These are phyloP conservation scores for Suillus discolor DNA, from an alignment of 768 basidiomycete species.

Conservation along the genomic window DNA sequence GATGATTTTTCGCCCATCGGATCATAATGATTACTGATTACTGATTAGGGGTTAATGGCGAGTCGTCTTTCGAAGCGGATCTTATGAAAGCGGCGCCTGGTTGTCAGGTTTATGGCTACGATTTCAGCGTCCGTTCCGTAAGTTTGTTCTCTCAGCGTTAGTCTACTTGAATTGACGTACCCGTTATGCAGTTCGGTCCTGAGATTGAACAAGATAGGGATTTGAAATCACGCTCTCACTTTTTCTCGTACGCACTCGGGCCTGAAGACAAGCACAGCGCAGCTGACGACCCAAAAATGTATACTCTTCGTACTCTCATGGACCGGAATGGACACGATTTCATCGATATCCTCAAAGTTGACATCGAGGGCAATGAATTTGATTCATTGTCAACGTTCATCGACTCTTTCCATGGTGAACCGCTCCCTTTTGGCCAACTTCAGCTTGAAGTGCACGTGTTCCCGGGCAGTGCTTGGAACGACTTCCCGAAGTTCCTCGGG, in stretches of 20 bases:
- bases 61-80: constrained; percentile 57
- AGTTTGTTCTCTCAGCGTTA: constrained; percentile 13
- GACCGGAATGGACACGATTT: constrained; percentile 64
- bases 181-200: constrained; percentile 41
- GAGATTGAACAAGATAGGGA: constrained; percentile 37
- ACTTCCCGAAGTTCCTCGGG: constrained; percentile 55
- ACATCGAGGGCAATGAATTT: constrained; percentile 73
- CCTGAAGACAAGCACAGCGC: constrained; percentile 47
- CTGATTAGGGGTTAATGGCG: constrained; percentile 44
- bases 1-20: not conserved
- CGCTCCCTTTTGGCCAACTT: constrained; percentile 72
- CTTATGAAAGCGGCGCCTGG: constrained; percentile 43
- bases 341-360: constrained; percentile 74
- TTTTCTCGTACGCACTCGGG: constrained; percentile 48
- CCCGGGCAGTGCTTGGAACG: constrained; percentile 46
- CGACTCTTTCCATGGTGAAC: constrained; percentile 39
- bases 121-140: constrained; percentile 40
- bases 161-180: not conserved
- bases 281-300: constrained; percentile 52
- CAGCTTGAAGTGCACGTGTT: constrained; percentile 67
- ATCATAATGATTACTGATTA: not conserved
- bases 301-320: constrained; percentile 67
- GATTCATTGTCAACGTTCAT: constrained; percentile 57
- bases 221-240: constrained; percentile 42
- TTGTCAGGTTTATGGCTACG: constrained; percentile 47